phyloP scores from a whole-genome alignment of 164 flowering plant species.

The Vitis amurensis region DNA sequence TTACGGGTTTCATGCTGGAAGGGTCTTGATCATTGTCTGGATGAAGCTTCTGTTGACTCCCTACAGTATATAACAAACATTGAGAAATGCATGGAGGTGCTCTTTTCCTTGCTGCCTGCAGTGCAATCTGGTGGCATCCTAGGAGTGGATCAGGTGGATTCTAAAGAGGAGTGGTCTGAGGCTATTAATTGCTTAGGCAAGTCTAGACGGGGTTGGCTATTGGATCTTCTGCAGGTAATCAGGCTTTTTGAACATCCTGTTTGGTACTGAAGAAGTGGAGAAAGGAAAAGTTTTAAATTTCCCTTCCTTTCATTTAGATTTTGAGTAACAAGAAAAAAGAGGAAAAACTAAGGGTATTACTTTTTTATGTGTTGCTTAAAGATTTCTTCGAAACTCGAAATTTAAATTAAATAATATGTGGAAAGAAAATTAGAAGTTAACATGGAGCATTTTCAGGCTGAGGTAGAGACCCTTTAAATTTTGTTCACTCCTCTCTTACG shows the following conservation, averaged over 20 bases:
- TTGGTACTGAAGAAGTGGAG: not conserved
- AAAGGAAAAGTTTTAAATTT: too few relatives aligned
- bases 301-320: too few relatives aligned
- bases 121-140: constrained; percentile 22
- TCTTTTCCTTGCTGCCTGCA: constrained; percentile 62
- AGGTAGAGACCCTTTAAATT: too few relatives aligned
- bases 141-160: constrained; percentile 16
- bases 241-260: not conserved
- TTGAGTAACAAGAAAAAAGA: too few relatives aligned
- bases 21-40: constrained; percentile 59
- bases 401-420: too few relatives aligned
- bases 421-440: too few relatives aligned
- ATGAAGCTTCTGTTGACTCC: constrained; percentile 40
- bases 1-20: constrained; percentile 80
- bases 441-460: too few relatives aligned
- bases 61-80: constrained; percentile 38
- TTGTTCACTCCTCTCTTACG: too few relatives aligned
- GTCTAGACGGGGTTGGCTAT: constrained; percentile 57
- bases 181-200: constrained; percentile 72
- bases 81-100: constrained; percentile 69
- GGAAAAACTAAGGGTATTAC: too few relatives aligned
- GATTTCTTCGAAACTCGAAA: too few relatives aligned
- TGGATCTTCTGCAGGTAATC: constrained; percentile 70
- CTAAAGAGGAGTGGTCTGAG: constrained; percentile 62
- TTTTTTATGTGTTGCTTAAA: too few relatives aligned